Evolutionary conservation across 2,329 filamentous ascomycete genomes (phyloP).

Genomic region (Claviceps sp.): DNA sequence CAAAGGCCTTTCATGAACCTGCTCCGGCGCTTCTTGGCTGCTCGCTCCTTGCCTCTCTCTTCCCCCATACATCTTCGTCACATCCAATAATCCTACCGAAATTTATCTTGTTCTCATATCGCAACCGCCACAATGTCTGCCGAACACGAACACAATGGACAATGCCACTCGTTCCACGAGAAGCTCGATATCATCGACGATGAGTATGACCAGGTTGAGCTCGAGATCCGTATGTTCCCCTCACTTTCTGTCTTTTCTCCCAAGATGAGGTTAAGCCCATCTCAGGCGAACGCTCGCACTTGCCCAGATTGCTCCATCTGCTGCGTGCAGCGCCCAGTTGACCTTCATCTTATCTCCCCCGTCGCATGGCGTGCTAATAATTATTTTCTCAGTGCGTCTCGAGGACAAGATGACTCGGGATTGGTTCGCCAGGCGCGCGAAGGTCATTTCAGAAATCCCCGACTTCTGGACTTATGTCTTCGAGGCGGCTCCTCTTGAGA

Average conservation of each 20-base stretch:
- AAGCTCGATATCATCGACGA: conserved; percentile 68
- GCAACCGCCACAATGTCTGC: conserved; percentile 20
- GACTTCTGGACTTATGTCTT: too few relatives aligned
- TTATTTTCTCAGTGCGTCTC: conserved; percentile 46
- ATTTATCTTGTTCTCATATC: conserved; percentile 3
- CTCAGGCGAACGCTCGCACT: neutral
- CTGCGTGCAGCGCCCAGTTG: neutral
- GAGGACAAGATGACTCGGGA: conserved; percentile 13
- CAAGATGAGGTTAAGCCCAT: neutral
- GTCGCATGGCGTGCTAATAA: neutral
- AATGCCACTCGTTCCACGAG: conserved; percentile 48
- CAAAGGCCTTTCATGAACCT: neutral
- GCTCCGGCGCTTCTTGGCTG: neutral
- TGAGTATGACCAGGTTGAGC: conserved; percentile 72
- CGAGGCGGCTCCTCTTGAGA: too few relatives aligned
- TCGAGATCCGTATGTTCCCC: conserved; percentile 58
- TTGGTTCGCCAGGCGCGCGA: too few relatives aligned
- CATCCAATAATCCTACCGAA: conserved; percentile 3
- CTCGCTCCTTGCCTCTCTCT: neutral
- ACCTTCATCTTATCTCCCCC: too few relatives aligned
- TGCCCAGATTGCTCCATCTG: neutral
- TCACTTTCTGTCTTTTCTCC: neutral
- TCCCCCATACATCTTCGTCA: neutral
- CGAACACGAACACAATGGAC: conserved; percentile 21
- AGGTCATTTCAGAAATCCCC: too few relatives aligned